These are phyloP conservation scores for Pueraria montana DNA, from an alignment of 306 rosid genomes.

Conservation along the genomic window DNA sequence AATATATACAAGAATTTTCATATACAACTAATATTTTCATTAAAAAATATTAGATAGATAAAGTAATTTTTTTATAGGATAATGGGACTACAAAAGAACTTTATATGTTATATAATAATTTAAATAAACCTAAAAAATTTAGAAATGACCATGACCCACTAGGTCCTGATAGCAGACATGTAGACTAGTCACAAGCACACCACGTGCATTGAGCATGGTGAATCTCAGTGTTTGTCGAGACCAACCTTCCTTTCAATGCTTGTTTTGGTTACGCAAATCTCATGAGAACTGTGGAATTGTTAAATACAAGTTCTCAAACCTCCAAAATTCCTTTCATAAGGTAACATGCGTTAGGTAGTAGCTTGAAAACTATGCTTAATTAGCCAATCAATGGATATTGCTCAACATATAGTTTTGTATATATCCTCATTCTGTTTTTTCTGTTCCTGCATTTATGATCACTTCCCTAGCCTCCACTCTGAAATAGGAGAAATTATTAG, in stretches of 20 bases:
- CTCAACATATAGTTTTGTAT: not conserved
- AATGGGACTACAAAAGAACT: no score
- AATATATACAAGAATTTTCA: not conserved
- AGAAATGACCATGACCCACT: not conserved
- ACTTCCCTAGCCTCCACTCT: not conserved
- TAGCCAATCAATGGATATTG: not conserved
- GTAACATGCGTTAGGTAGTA: not conserved
- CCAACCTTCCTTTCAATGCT: conserved; percentile 45
- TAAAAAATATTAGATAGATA: no score
- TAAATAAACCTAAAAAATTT: not conserved
- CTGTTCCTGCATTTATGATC: not conserved
- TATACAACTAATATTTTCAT: not conserved
- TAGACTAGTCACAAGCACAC: conserved; percentile 11
- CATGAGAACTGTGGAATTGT: not conserved
- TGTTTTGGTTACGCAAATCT: conserved; percentile 28
- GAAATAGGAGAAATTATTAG: no score
- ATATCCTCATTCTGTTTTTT: not conserved
- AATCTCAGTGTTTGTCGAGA: conserved; percentile 32
- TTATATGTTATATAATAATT: no score
- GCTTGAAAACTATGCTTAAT: not conserved
- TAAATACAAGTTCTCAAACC: conserved; percentile 28
- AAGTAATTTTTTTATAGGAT: no score
- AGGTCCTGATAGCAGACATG: not conserved
- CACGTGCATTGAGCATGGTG: conserved; percentile 47
- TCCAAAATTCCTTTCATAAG: conserved; percentile 10